These are phyloP conservation scores for Phytopythium boreale DNA, from an alignment of 352 stramenopile species.

Conservation along the genomic window DNA sequence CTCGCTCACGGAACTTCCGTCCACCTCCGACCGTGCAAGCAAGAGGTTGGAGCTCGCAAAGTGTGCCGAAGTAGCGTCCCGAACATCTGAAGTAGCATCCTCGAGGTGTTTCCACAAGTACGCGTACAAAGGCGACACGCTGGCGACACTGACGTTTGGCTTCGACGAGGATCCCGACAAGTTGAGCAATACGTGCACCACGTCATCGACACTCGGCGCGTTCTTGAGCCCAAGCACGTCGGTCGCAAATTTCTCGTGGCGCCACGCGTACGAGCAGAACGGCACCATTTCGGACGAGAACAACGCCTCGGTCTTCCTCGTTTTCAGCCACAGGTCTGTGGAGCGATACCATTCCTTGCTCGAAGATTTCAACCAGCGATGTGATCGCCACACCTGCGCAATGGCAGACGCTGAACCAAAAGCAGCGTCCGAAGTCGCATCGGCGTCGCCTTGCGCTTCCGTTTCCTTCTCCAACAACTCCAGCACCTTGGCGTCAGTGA, in stretches of 20 bases:
- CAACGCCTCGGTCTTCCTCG: constrained; percentile 27
- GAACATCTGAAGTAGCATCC: not conserved
- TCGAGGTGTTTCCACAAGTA: constrained; percentile 37
- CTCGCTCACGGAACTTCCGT: not conserved
- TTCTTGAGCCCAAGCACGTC: constrained; percentile 45
- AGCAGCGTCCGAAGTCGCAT: not conserved
- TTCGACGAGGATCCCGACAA: constrained; percentile 18
- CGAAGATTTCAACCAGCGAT: constrained; percentile 40
- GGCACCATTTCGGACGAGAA: constrained; percentile 48
- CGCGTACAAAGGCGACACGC: constrained; percentile 31
- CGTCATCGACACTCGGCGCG: constrained; percentile 32
- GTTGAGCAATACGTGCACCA: constrained; percentile 32
- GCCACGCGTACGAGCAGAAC: constrained; percentile 35
- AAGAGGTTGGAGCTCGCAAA: constrained; percentile 29
- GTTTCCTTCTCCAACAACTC: not conserved
- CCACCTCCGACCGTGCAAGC: constrained; percentile 12
- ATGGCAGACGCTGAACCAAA: not conserved
- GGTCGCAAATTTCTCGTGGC: constrained; percentile 27
- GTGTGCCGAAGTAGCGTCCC: not conserved
- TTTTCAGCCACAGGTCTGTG: constrained; percentile 43
- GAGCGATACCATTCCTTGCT: constrained; percentile 31
- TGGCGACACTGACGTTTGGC: constrained; percentile 14
- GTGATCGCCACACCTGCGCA: constrained; percentile 17
- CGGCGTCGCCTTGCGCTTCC: constrained; percentile 1
- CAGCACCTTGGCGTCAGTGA: not conserved